Evolutionary conservation across 768 basidiomycete genomes (phyloP), one percentile per base, ranked within the genome.

Genomic region (Suillus tomentosus): DNA sequence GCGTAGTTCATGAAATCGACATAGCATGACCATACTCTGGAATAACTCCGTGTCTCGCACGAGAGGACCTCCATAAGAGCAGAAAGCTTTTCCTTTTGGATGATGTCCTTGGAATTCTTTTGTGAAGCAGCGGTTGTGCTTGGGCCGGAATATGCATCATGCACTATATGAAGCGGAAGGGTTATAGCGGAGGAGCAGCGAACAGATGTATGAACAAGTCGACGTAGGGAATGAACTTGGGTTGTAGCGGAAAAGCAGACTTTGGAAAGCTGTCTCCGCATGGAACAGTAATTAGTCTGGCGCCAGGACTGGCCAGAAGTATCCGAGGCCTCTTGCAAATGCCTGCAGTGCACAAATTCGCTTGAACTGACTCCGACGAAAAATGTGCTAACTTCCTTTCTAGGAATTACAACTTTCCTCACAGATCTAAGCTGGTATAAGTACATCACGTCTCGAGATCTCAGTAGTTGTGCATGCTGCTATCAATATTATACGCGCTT

Each of bases 21-120:
- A 74, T 94, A 94, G 69, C 79, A 77, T 36, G 79, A 73, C 91
- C 91, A 93, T 24, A 90, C 80, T n/a, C 79, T 78, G 15, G 83
- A 79, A 3, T 84, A 81, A 67, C 79, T 79, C 11, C 62, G 11
- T 22, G 73, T 73, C 42, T 73, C 64, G 24, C 68, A 73, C 2
- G 73, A 69, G 63, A 86, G 68, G 17, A 67, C 70, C 11, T 69
- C 56, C 61, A 60, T 66, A 10, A 80, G 71, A 48, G 70, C 69
- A 34, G 64, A 63, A 63, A 73, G 71, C 64, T 73, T 78, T 64
- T 64, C 72, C 56, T 74, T 66, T 14, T 64, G 64, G 43, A 65
- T 31, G n/a, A 64, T 34, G 48, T 68, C 65, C 34, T 22, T 36
- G 11, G 42, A 27, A 31, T 17, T 40, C 19, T 24, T 37, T n/a